These are phyloP conservation scores for Diaporthe sp. DNA, from an alignment of 2,329 filamentous ascomycete genomes.

Conservation along the genomic window DNA sequence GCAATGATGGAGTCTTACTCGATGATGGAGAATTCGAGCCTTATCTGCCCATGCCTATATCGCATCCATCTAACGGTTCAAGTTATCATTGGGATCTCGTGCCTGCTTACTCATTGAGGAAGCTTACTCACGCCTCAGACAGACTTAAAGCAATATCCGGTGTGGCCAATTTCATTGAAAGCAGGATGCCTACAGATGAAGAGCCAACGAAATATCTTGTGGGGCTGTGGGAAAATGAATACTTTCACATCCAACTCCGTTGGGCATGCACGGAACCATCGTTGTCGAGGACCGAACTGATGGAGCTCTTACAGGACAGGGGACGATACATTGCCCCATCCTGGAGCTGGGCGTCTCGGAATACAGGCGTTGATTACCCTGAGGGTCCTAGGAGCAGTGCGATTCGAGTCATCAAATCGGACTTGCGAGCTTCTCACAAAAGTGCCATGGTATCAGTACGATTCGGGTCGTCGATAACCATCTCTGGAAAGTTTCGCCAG, in stretches of 20 bases:
- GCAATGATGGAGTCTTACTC: too few relatives aligned
- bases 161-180: neutral
- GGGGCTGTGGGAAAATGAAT: neutral
- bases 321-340: neutral
- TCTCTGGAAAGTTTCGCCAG: neutral
- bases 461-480: neutral
- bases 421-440: neutral
- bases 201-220: neutral
- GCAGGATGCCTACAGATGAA: too few relatives aligned
- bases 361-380: neutral
- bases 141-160: neutral
- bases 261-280: neutral
- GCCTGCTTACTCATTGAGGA: neutral
- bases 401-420: neutral
- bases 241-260: neutral
- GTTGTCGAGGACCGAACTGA: accelerated
- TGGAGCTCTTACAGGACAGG: accelerated
- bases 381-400: too few relatives aligned
- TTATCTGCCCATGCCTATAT: too few relatives aligned
- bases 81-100: too few relatives aligned
- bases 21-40: too few relatives aligned
- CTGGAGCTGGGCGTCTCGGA: neutral
- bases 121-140: neutral
- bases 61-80: too few relatives aligned
- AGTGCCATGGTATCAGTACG: neutral